Evolutionary conservation across 2,329 filamentous ascomycete genomes (phyloP).

Genomic region (Ambrosiella cleistominuta): DNA sequence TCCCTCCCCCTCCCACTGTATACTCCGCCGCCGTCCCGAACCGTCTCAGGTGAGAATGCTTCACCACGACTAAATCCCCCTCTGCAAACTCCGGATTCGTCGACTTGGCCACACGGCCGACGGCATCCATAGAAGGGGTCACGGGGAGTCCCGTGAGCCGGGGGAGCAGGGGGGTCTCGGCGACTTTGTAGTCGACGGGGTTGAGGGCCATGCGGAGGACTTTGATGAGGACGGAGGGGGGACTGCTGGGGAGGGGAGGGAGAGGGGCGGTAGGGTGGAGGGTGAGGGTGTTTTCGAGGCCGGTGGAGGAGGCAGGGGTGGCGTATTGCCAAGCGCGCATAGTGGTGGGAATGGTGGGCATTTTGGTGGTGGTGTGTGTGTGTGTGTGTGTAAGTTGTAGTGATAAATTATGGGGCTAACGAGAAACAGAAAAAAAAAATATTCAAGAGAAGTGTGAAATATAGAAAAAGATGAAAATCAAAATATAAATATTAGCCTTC

Average conservation of each 20-base stretch:
- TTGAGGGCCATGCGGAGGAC: conserved; percentile 29
- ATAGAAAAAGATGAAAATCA: too few species aligned
- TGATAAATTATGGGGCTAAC: too few species aligned
- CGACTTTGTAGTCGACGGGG: conserved; percentile 32
- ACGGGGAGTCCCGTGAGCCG: conserved; percentile 26
- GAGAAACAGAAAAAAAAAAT: too few species aligned
- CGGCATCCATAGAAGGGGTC: conserved; percentile 32
- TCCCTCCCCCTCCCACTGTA: conserved; percentile 19
- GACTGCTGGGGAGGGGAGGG: conserved; percentile 13
- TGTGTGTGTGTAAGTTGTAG: neutral
- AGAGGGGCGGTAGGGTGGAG: neutral
- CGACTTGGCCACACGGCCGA: conserved; percentile 27
- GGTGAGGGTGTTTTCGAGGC: neutral
- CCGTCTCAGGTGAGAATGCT: conserved; percentile 16
- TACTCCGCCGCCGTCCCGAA: conserved; percentile 29
- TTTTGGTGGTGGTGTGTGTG: neutral
- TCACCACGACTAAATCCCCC: conserved; percentile 29
- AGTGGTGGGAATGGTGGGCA: neutral
- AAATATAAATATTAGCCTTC: too few species aligned
- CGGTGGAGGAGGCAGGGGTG: neutral
- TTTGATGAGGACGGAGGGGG: conserved; percentile 24
- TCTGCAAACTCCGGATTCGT: conserved; percentile 19
- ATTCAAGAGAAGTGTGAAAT: too few species aligned
- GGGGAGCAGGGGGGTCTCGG: conserved; percentile 18
- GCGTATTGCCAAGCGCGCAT: neutral